A percentile compares a stretch with the other conserved stretches of the same genome.
Evolutionary conservation across 768 basidiomycete genomes (phyloP).

Genomic region (Leccinum olivaceopallidum): DNA sequence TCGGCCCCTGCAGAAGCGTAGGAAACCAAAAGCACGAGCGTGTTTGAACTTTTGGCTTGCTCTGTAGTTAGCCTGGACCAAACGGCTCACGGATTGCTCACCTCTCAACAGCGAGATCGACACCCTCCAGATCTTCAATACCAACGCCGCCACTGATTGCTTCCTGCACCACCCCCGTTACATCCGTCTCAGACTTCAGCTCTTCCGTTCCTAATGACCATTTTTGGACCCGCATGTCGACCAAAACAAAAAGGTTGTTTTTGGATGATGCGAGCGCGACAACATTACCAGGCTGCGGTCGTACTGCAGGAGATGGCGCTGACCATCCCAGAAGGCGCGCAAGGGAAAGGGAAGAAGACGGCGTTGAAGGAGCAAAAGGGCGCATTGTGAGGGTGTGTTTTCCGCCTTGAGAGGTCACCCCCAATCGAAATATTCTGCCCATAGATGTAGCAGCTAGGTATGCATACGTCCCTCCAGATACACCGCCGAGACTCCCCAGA

Average conservation of each 20-base stretch:
- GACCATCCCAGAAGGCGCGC: conserved; percentile 45
- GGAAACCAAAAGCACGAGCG: conserved; percentile 64
- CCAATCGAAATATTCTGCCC: conserved; percentile 65
- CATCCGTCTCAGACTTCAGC: conserved; percentile 53
- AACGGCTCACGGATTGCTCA: conserved; percentile 28
- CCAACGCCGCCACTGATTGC: conserved; percentile 48
- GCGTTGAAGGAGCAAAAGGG: conserved; percentile 55
- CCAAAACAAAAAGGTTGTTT: conserved; percentile 64
- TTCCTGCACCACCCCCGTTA: conserved; percentile 47
- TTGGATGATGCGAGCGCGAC: conserved; percentile 59
- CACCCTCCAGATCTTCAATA: conserved; percentile 67
- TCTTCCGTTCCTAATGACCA: conserved; percentile 64
- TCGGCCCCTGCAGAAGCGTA: conserved; percentile 54
- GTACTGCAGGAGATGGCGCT: conserved; percentile 36
- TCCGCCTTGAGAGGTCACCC: conserved; percentile 66
- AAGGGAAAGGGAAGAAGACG: conserved; percentile 43
- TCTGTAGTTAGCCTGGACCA: conserved; percentile 3
- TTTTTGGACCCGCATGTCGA: conserved; percentile 65
- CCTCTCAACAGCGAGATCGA: conserved; percentile 68
- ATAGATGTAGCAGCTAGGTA: conserved; percentile 69
- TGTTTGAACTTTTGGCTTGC: conserved; percentile 43
- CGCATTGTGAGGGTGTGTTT: conserved; percentile 61
- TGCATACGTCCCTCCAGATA: conserved; percentile 12
- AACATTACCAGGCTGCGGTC: conserved; percentile 58
- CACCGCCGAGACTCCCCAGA: conserved; percentile 40